Evolutionary conservation across 345 rosid genomes (phyloP).

Genomic region (Gossypium sturtianum): DNA sequence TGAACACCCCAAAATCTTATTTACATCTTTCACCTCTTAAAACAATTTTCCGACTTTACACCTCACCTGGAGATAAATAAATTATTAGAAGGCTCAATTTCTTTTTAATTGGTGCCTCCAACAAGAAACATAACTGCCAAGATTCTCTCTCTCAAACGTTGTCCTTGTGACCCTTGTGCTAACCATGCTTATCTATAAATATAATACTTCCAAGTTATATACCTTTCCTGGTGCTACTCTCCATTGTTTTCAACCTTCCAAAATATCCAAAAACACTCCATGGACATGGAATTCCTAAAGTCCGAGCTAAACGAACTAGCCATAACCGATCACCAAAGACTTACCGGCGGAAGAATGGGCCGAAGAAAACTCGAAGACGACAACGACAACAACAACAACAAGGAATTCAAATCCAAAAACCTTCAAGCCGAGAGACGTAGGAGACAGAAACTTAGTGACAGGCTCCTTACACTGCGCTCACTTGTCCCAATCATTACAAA

Average conservation of each 20-base stretch:
- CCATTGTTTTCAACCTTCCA: neutral
- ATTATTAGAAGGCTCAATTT: too few relatives aligned
- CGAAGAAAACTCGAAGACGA: slow-evolving; percentile 25
- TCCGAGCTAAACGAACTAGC: slow-evolving; percentile 19
- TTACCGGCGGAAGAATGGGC: slow-evolving; percentile 24
- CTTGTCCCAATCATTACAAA: slow-evolving; percentile 83
- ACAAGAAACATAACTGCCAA: slow-evolving; percentile 16
- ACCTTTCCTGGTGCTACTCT: slow-evolving; percentile 12
- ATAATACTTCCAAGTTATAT: neutral
- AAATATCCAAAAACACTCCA: neutral
- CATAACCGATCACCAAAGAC: slow-evolving; percentile 2
- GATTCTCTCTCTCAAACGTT: slow-evolving; percentile 20
- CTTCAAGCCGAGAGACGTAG: slow-evolving; percentile 77
- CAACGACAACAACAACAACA: slow-evolving; percentile 27
- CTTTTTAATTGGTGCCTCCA: neutral
- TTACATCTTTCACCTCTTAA: too few relatives aligned
- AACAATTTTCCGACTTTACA: too few relatives aligned
- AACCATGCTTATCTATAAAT: slow-evolving; percentile 17
- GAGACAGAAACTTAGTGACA: slow-evolving; percentile 64
- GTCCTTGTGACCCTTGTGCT: slow-evolving; percentile 26
- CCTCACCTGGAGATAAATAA: too few relatives aligned
- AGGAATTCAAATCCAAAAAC: slow-evolving; percentile 56
- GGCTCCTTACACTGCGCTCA: slow-evolving; percentile 71
- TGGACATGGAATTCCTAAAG: slow-evolving; percentile 28
- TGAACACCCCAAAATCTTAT: too few relatives aligned